Evolutionary conservation across 306 rosid species (phyloP).

Genomic region (Trichosanthes truncata): DNA sequence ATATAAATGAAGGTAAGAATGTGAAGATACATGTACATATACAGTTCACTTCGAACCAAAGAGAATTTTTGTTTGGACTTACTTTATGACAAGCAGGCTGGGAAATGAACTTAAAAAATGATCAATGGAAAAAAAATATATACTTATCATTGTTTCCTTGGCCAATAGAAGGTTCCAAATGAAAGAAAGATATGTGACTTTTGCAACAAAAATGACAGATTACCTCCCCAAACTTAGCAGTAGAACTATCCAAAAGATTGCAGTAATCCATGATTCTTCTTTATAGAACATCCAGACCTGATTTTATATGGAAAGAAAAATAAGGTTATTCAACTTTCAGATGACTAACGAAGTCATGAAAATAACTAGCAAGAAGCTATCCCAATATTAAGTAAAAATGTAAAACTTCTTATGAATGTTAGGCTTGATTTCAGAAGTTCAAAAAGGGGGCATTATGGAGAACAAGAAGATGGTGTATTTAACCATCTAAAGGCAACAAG

Average conservation of each 20-base stretch:
- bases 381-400: neutral
- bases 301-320: conserved; percentile 4
- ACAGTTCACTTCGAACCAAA: neutral
- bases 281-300: conserved; percentile 87
- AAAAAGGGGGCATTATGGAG: neutral
- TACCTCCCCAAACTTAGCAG: conserved; percentile 75
- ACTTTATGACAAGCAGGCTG: too few species aligned
- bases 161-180: neutral
- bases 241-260: conserved; percentile 53
- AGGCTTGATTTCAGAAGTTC: neutral
- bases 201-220: neutral
- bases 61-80: neutral
- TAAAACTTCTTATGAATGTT: neutral
- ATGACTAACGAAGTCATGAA: neutral
- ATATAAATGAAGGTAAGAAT: neutral
- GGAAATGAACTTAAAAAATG: conserved; percentile 15
- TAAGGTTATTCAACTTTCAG: neutral
- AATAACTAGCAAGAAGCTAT: neutral
- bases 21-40: neutral
- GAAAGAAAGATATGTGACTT: conserved; percentile 10
- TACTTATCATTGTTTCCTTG: conserved; percentile 18
- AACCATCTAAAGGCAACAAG: neutral
- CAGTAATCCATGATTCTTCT: conserved; percentile 43
- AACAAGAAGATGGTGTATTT: neutral
- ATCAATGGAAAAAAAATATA: neutral